Conservation (phyloP, 1,139 yeast species). For the Wickerhamiella infanticola region DNA sequence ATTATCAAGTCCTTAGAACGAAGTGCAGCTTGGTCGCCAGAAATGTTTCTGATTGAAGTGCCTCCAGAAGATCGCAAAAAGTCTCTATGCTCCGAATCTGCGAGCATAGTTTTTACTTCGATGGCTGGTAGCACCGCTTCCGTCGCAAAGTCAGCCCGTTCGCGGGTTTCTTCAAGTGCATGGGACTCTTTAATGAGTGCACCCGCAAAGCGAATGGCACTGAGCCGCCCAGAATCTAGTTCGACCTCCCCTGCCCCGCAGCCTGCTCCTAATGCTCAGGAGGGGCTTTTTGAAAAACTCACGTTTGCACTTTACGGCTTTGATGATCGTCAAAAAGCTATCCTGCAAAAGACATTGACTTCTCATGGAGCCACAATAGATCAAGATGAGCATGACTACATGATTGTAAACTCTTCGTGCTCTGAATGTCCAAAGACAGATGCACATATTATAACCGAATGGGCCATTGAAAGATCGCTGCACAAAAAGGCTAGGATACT, state of each 20-base stretch:
- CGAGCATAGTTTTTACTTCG: neutral
- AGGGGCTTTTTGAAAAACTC: constrained; percentile 7
- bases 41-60: neutral
- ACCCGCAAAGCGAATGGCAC: constrained; percentile 3
- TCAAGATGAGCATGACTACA: constrained; percentile 10
- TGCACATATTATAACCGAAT: constrained; percentile 37
- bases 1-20: constrained; percentile 10
- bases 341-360: constrained; percentile 11
- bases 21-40: constrained; percentile 12
- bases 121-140: constrained; percentile 1
- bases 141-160: constrained; percentile 2
- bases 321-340: constrained; percentile 13
- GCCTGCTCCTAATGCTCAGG: neutral
- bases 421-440: constrained; percentile 8
- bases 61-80: neutral
- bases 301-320: constrained; percentile 11
- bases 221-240: neutral
- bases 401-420: constrained; percentile 20
- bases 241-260: constrained; percentile 5
- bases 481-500: constrained; percentile 35
- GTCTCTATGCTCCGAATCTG: neutral
- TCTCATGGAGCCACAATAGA: constrained; percentile 12
- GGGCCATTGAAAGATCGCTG: constrained; percentile 71
- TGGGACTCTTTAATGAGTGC: neutral
- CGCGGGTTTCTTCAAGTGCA: constrained; percentile 1